Evolutionary conservation across 495 filamentous ascomycete genomes (phyloP).

Genomic region (Friedmanniomyces simplex): DNA sequence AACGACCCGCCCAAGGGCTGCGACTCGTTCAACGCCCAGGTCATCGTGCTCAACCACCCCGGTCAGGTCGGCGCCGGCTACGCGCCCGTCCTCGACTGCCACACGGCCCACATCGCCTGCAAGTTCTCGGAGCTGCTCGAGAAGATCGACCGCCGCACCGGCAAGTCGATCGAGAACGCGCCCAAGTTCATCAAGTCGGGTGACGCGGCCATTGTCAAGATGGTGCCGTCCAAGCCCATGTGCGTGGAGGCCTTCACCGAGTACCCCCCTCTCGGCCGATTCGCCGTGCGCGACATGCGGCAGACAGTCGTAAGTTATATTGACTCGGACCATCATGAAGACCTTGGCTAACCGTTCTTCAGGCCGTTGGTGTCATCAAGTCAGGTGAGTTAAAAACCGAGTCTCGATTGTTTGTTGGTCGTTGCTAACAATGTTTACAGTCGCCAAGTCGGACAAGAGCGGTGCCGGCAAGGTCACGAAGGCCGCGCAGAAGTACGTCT

Average conservation of each 20-base stretch:
- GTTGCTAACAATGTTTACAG: constrained; percentile 29
- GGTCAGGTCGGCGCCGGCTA: constrained; percentile 98
- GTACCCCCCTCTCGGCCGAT: constrained; percentile 97
- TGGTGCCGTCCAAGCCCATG: constrained; percentile 99
- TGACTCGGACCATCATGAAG: too few species aligned
- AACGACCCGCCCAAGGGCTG: constrained; percentile 86
- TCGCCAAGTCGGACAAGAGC: constrained; percentile 61
- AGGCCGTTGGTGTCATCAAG: constrained; percentile 93
- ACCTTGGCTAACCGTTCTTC: too few species aligned
- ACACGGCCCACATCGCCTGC: constrained; percentile 99
- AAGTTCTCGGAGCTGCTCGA: constrained; percentile 97
- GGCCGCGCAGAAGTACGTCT: not conserved
- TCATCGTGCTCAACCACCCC: constrained; percentile 99
- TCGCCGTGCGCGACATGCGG: constrained; percentile 27
- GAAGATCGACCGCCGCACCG: constrained; percentile 99
- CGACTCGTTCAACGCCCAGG: constrained; percentile 97
- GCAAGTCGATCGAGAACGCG: constrained; percentile 80
- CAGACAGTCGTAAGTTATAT: too few species aligned
- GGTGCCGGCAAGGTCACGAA: constrained; percentile 49
- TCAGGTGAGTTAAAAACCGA: too few species aligned
- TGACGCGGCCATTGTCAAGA: constrained; percentile 99
- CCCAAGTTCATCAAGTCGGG: constrained; percentile 89
- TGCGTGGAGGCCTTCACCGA: constrained; percentile 99
- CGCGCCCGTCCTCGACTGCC: constrained; percentile 97
- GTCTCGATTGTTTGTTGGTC: too few species aligned